Evolutionary conservation across 129 eudicot genomes (phyloP), one percentile per base, ranked within the genome.

Genomic region (Centella asiatica): DNA sequence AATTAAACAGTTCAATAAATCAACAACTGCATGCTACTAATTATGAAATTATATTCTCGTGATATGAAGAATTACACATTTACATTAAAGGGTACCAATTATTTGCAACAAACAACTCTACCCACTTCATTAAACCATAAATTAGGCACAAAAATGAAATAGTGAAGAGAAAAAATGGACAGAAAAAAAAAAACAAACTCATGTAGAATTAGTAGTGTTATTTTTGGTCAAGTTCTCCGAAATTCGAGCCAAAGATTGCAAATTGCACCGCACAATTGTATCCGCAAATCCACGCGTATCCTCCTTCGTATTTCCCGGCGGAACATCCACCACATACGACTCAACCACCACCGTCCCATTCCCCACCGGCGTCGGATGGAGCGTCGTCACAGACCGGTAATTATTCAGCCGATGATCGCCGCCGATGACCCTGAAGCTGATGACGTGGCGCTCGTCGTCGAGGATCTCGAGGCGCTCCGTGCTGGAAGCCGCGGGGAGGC

Each of bases 301-400:
- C 15, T 89, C 97, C 60, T 80, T 80, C 0, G 95, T 85, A 61
- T 89, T 89, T 54, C 85, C 97, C 39, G 58, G 61, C 57, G 97
- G 97, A 0, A 83, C 81, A 72, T 89, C 97, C 22, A 89, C 97
- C 6, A 85, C 95, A 60, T 89, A 89, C 17, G 95, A 85, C 53
- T 89, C 97, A 42, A 89, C 92, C 5, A 89, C 95, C 44, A 89
- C 86, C 26, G 95, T 85, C 4, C 70, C 75, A 6, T 37, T 65
- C 8, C 68, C 66, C 48, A 9, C 60, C 51, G 55, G 62, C 18
- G 80, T 50, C 20, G 65, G 53, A 50, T 89, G 95, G 3, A 89
- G 72, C 1, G 90, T 89, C 0, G 90, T 89, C 10, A 89, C 88
- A 0, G 97, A 89, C 36, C 95, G 77, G 67, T 89, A 89, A 58